These are phyloP conservation scores for Arachis stenosperma DNA, from an alignment of 306 rosid species.

Conservation along the genomic window DNA sequence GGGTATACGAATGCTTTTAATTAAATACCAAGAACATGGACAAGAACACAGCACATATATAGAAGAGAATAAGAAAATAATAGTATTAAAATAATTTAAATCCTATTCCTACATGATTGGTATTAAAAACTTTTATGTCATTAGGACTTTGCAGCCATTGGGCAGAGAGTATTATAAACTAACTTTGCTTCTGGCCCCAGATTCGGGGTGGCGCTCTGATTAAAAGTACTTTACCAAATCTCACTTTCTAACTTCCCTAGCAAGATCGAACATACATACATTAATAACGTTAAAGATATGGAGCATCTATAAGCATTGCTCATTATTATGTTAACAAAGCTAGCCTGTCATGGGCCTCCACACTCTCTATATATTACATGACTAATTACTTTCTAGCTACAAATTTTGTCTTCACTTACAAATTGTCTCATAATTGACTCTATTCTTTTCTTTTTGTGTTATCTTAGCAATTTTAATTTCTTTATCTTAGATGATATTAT, in stretches of 20 bases:
- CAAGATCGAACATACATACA: conserved; percentile 39
- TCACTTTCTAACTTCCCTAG: conserved; percentile 45
- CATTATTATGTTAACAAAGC: conserved; percentile 46
- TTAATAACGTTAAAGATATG: conserved; percentile 6
- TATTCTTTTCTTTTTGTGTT: conserved; percentile 16
- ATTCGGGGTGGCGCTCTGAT: conserved; percentile 40
- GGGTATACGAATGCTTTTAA: no score
- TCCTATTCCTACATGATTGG: conserved; percentile 28
- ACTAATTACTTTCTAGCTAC: conserved; percentile 37
- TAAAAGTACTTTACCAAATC: conserved; percentile 46
- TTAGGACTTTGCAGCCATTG: conserved; percentile 39
- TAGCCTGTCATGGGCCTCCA: conserved; percentile 43
- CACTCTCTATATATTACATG: conserved; percentile 20
- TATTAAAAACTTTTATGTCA: conserved; percentile 40
- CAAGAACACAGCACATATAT: background rate
- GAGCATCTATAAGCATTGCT: conserved; percentile 39
- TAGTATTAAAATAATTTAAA: conserved; percentile 33
- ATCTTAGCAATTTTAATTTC: background rate
- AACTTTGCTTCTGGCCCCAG: conserved; percentile 39
- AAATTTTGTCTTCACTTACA: conserved; percentile 54
- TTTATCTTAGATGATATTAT: background rate
- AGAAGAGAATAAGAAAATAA: conserved; percentile 2
- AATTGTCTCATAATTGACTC: conserved; percentile 36
- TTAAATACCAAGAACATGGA: background rate
- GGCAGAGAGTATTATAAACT: conserved; percentile 35